Evolutionary conservation across 2,329 filamentous ascomycete genomes (phyloP).

Genomic region (Scolecobasidium constrictum): DNA sequence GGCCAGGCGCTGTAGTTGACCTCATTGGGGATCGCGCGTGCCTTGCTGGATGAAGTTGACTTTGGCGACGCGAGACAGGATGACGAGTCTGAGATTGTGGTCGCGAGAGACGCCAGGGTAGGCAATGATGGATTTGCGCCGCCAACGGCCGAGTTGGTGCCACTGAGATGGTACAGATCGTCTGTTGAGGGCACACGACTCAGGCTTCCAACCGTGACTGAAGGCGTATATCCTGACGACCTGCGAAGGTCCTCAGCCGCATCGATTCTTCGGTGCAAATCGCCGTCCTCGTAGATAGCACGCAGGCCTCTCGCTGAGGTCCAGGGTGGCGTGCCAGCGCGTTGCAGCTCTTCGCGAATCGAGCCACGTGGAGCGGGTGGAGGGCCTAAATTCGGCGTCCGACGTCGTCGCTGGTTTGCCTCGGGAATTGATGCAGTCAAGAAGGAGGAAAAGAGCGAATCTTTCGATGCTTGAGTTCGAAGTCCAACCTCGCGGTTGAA

Average conservation of each 20-base stretch:
- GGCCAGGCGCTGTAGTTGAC: constrained; percentile 10
- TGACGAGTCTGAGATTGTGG: constrained; percentile 2
- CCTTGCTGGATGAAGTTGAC: background rate
- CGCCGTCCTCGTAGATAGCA: constrained; percentile 5
- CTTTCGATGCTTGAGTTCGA: constrained; percentile 6
- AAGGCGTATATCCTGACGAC: background rate
- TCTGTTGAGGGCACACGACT: background rate
- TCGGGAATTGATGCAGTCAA: constrained; percentile 1
- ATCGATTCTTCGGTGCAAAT: constrained; percentile 1
- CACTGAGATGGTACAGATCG: background rate
- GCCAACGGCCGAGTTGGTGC: too few relatives aligned
- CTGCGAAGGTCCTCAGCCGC: background rate
- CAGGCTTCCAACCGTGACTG: constrained; percentile 1
- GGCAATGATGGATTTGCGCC: too few relatives aligned
- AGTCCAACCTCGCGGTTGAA: constrained; percentile 9
- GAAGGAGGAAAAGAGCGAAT: constrained; percentile 8
- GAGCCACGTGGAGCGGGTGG: background rate
- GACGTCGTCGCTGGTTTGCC: background rate
- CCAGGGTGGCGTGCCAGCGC: constrained; percentile 3
- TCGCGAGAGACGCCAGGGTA: background rate
- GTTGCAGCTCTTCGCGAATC: background rate
- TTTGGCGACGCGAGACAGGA: background rate
- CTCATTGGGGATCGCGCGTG: background rate
- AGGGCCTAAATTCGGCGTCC: background rate
- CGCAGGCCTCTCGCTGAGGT: background rate